Conservation (phyloP, 192 early-diverging fungal species). For the Coemansia javaensis region DNA sequence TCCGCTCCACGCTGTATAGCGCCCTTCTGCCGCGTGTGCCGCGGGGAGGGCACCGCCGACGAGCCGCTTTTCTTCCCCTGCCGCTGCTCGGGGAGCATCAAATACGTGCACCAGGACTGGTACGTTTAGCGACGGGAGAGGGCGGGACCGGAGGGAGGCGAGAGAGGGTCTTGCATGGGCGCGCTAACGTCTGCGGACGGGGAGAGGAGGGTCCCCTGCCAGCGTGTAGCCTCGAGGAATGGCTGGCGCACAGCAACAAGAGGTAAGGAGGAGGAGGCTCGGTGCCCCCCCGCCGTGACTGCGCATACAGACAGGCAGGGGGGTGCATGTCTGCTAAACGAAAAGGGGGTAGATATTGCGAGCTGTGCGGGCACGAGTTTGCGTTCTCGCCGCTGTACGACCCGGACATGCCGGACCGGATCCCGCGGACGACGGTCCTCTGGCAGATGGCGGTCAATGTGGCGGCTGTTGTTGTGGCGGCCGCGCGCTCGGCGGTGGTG, state of each 20-base stretch:
- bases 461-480: constrained; percentile 31
- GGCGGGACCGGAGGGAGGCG: no score
- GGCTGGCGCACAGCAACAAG: constrained; percentile 78
- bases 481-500: constrained; percentile 60
- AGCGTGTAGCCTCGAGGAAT: constrained; percentile 67
- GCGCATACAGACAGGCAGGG: no score
- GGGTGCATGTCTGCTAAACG: not conserved
- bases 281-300: no score
- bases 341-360: constrained; percentile 58
- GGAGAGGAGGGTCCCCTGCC: no score
- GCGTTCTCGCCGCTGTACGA: constrained; percentile 77
- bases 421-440: constrained; percentile 60
- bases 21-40: constrained; percentile 81
- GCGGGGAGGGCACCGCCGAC: constrained; percentile 65
- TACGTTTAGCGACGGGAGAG: no score
- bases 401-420: constrained; percentile 64
- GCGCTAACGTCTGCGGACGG: no score
- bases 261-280: no score
- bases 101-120: constrained; percentile 89
- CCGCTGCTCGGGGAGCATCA: constrained; percentile 93
- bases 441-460: constrained; percentile 51
- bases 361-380: constrained; percentile 85
- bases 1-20: no score
- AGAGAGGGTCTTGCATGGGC: no score
- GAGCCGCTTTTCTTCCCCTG: constrained; percentile 92